phyloP scores from a whole-genome alignment of 345 rosid species.

The Rhodomyrtus tomentosa region DNA sequence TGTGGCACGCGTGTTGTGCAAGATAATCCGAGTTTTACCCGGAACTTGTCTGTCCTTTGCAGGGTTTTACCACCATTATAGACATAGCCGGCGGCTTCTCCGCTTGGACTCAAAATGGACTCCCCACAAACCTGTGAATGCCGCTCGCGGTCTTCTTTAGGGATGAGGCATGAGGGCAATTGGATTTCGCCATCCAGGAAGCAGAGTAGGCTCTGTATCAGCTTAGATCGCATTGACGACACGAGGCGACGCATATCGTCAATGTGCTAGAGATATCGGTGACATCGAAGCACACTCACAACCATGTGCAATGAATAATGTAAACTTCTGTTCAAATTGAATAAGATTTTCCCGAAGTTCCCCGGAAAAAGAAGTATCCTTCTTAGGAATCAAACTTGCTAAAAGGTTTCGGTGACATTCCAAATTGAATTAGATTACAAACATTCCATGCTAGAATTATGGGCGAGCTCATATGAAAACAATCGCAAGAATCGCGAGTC shows the following conservation, averaged over 20 bases:
- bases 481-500: not conserved
- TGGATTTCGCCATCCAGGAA: not conserved
- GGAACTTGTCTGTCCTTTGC: not conserved
- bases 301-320: not conserved
- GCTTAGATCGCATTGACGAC: not conserved
- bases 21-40: not conserved
- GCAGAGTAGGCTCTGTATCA: not conserved
- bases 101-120: slow-evolving; percentile 63
- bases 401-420: not conserved
- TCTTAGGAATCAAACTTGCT: not conserved
- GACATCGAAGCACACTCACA: not conserved
- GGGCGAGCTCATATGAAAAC: not conserved
- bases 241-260: not conserved
- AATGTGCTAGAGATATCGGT: not conserved
- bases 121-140: slow-evolving; percentile 45
- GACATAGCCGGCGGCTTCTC: slow-evolving; percentile 76
- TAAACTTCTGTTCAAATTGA: not conserved
- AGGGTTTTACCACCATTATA: slow-evolving; percentile 58
- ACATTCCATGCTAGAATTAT: not conserved
- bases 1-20: not conserved
- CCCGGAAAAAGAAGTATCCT: not conserved
- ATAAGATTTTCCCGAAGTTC: not conserved
- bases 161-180: not conserved
- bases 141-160: not conserved
- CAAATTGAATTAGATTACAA: not conserved